Percentiles rank a stretch among this genome's conserved stretches.
phyloP scores from a whole-genome alignment of 306 rosid genomes.

The Urtica urens region DNA sequence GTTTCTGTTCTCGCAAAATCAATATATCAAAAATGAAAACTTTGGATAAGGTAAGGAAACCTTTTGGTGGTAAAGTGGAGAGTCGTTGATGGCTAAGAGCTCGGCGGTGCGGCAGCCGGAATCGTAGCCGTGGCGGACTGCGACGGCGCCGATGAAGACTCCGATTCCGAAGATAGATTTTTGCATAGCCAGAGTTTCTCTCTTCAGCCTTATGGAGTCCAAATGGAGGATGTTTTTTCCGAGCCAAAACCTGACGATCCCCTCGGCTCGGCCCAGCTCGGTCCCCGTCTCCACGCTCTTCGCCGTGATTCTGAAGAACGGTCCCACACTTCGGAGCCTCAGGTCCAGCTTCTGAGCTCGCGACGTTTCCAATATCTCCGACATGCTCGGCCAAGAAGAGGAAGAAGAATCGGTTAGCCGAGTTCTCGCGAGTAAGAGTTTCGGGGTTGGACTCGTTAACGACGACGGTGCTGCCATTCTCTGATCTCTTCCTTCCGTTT shows the following conservation, averaged over 20 bases:
- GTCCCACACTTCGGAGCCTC: slow-evolving; percentile 65
- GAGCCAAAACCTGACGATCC: slow-evolving; percentile 52
- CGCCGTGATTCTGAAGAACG: slow-evolving; percentile 82
- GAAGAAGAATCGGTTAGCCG: too few species aligned
- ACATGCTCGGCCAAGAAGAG: slow-evolving; percentile 75
- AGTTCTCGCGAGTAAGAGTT: too few species aligned
- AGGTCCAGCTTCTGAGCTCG: slow-evolving; percentile 53
- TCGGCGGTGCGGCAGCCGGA: slow-evolving; percentile 57
- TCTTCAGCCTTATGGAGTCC: slow-evolving; percentile 60
- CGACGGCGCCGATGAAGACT: slow-evolving; percentile 78
- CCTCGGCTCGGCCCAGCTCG: slow-evolving; percentile 78
- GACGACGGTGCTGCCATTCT: slow-evolving; percentile 14
- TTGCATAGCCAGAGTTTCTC: slow-evolving; percentile 72
- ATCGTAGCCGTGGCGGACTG: slow-evolving; percentile 66
- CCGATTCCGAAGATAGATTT: slow-evolving; percentile 86
- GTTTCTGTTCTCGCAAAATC: neutral
- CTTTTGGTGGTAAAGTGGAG: slow-evolving; percentile 73
- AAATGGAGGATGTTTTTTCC: slow-evolving; percentile 63
- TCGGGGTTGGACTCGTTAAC: slow-evolving; percentile 1
- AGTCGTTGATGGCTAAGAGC: slow-evolving; percentile 76
- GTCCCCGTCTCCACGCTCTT: slow-evolving; percentile 32
- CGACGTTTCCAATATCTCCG: slow-evolving; percentile 53
- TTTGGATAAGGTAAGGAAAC: slow-evolving; percentile 16
- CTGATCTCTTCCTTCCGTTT: too few species aligned
- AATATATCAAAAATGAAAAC: neutral